Base-by-base conservation (phyloP, 148 eudicot species). In the Diospyros lotus region DNA sequence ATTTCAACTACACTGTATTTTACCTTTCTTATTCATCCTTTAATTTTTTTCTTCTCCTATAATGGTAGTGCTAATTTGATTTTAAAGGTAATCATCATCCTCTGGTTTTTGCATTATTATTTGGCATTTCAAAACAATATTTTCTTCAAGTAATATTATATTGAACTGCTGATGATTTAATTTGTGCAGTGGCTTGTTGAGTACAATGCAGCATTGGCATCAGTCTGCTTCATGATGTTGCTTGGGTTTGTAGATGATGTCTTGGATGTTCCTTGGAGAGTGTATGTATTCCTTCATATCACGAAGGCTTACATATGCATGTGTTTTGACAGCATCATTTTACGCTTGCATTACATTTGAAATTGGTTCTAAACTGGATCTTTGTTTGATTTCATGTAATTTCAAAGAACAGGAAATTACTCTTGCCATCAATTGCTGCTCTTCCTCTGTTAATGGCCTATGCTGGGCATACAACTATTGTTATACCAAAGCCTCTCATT, bases 191-290 rank as follows among this genome's bases (percentile, higher is more conserved):
- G 98, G 98, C 90, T 92, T 52, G 97, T 95, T 70, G 98, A 92
- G 86, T 94, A 94, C 78, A 94, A 94, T 83, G 98, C 97, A 55
- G 98, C 97, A 55, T 81, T 95, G 81, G 93, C 97, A 78, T 92
- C 94, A 74, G 84, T 95, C 73, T 90, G 97, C 88, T 95, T 95
- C 84, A 95, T 95, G 96, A 90, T 86, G 58, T 84, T 95, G 75
- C 94, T 92, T 74, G 98, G 97, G 65, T 95, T 95, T 84, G 88
- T 92, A n/a, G 98, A 95, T 62, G 98, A 92, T 82, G 97, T 95
- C 75, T 88, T 95, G 50, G 98, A 95, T 82, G 85, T 92, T 48
- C 98, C 98, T 73, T 95, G 98, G 98, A 91, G 98, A 90, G 98
- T 95, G 98, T 95, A 82, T 90, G 98, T 87, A 66, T 67, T 75